phyloP scores from a whole-genome alignment of 345 rosid genomes.

The Gossypium sturtianum region DNA sequence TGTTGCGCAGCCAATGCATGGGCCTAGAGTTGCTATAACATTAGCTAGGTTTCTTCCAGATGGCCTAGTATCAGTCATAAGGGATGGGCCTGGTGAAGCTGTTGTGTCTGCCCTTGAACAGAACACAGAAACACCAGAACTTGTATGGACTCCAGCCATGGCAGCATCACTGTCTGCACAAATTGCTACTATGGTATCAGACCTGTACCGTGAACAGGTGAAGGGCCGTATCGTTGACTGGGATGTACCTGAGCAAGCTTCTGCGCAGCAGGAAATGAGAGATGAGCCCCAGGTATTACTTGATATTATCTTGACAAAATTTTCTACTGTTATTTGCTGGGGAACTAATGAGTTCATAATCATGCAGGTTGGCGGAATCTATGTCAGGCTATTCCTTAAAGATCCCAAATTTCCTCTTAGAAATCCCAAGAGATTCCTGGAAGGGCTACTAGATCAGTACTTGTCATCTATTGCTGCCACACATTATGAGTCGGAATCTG shows the following conservation, averaged over 20 bases:
- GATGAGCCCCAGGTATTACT: conserved; percentile 82
- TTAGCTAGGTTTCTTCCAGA: conserved; percentile 96
- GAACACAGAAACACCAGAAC: conserved; percentile 96
- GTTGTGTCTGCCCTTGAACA: conserved; percentile 85
- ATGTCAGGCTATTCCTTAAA: conserved; percentile 87
- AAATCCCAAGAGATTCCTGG: conserved; percentile 94
- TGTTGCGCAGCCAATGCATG: conserved; percentile 98
- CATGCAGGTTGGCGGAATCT: conserved; percentile 90
- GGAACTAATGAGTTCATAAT: conserved; percentile 20
- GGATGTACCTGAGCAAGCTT: conserved; percentile 96
- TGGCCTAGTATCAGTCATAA: conserved; percentile 85
- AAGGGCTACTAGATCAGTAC: conserved; percentile 95
- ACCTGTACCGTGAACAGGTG: conserved; percentile 84
- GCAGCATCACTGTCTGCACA: conserved; percentile 96
- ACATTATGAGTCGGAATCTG: conserved; percentile 69
- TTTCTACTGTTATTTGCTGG: neutral
- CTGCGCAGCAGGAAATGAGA: conserved; percentile 84
- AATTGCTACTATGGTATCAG: conserved; percentile 91
- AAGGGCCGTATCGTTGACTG: conserved; percentile 86
- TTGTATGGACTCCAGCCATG: conserved; percentile 99
- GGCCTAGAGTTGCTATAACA: conserved; percentile 98
- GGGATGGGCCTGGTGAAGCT: conserved; percentile 99
- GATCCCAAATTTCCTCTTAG: conserved; percentile 98
- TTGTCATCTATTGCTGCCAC: conserved; percentile 90
- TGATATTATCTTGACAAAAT: conserved; percentile 2